Base-by-base conservation (phyloP, 108 stramenopile genomes). In the Skeletonema costatum region DNA sequence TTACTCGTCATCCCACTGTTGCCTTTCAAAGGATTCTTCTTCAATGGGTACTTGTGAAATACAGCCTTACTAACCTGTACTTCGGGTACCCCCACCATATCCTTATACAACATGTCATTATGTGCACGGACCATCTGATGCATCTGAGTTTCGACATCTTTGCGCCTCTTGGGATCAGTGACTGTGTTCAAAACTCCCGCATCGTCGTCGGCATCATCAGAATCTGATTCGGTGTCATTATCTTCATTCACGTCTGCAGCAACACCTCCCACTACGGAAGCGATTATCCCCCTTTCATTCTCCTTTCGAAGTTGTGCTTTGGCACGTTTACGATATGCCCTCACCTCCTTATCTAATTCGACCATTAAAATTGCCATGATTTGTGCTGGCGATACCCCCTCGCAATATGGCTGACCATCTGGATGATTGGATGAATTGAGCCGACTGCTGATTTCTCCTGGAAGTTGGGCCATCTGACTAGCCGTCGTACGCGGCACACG, bases 311-410 rank as follows among this genome's bases (percentile, higher is more conserved):
- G 29, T 70, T 60, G 78, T n/a, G 80, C 70, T 36, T 70, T 76
- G 13, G 64, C 75, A 16, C 79, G 46, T 11, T 62, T 39, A 5
- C 84, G 59, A 41, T 79, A 73, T 7, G 76, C 80, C n/a, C 73
- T n/a, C 8, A 85, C 84, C 44, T 85, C 84, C 36, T 81, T 71
- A 17, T 81, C 63, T 13, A 90, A 76, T 81, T 92, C 91, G 32
- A 92, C 77, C 46, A 92, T 74, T 14, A 92, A 60, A 38, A 87
- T 81, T 3, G 91, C 91, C 89, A 90, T 92, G 56, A 92, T 85
- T 36, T 87, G 85, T 2, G 65, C 80, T 4, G 89, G 87, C 2
- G 85, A 76, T 1, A 90, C 73, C 30, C 89, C 85, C 44, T 73
- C 70, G 32, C 58, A 60, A 19, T 36, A 36, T 6, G 36, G 36